These are phyloP conservation scores for Suillus occidentalis DNA, from an alignment of 768 basidiomycete species.

Conservation along the genomic window DNA sequence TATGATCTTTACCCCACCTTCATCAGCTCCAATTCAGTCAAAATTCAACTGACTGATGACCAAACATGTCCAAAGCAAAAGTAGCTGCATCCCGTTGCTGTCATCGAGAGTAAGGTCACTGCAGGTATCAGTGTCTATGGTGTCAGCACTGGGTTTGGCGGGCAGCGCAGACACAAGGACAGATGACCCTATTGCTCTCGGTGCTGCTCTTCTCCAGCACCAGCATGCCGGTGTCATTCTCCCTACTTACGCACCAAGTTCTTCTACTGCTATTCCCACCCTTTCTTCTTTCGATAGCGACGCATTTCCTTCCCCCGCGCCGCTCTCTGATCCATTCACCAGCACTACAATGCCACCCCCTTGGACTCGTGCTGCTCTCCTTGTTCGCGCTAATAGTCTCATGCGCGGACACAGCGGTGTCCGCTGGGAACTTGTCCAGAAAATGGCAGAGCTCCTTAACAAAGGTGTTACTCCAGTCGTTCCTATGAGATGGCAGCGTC, in stretches of 20 bases:
- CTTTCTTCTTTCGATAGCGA: background rate
- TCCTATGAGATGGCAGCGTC: conserved; percentile 80
- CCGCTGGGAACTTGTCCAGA: conserved; percentile 75
- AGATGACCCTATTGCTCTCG: conserved; percentile 67
- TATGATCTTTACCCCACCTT: conserved; percentile 62
- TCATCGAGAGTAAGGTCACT: conserved; percentile 67
- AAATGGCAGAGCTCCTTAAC: conserved; percentile 70
- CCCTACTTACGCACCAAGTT: conserved; percentile 45
- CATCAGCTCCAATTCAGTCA: conserved; percentile 31
- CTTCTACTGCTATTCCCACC: conserved; percentile 11
- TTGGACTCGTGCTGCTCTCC: conserved; percentile 86
- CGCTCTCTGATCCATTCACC: conserved; percentile 67
- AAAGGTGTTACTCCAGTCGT: conserved; percentile 78
- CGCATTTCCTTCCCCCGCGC: conserved; percentile 37
- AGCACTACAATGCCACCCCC: conserved; percentile 79
- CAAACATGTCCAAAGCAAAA: conserved; percentile 42
- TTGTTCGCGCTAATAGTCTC: conserved; percentile 86
- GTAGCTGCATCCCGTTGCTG: conserved; percentile 63
- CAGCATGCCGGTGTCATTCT: conserved; percentile 71
- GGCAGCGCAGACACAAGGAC: conserved; percentile 88
- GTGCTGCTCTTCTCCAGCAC: conserved; percentile 82
- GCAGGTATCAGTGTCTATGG: conserved; percentile 76
- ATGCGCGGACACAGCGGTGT: conserved; percentile 88
- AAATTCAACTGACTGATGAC: conserved; percentile 21
- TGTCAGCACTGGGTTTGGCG: conserved; percentile 83